Evolutionary conservation across 1,284 basidiomycete genomes (phyloP), one percentile per base, ranked within the genome.

Genomic region (Entoloma clypeatum): DNA sequence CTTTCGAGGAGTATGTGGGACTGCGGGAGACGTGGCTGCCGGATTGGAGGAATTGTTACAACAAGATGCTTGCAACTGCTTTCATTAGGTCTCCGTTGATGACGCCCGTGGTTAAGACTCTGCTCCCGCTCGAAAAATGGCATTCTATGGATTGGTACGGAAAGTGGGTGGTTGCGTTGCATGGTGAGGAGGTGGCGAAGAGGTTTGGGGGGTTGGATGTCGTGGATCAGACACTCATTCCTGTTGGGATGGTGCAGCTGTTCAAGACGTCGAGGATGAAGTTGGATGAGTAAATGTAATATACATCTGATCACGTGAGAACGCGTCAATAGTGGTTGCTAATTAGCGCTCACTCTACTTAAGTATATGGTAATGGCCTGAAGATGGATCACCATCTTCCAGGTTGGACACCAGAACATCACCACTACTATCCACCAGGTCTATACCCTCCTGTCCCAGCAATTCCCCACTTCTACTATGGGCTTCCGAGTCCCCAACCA

Each of bases 181-280:
- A 71, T 51, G 66, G 68, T n/a, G 61, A 65, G 25, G 66, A 67
- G 27, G 51, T 71, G n/a, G 53, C 68, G 17, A 59, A 61, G 39
- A 63, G 62, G 39, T 71, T 69, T 49, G 70, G 70, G 2, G 55
- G 60, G n/a, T 47, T 69, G 36, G 63, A 69, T 26, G 55, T 62
- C 8, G 69, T 72, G 13, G 67, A 71, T 45, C 53, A 63, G 14
- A 59, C 55, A 13, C 51, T 70, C 49, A 69, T 73, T 39, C 69
- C 68, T 27, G 59, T 68, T 13, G 68, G 66, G 11, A 61, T 72
- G 59, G 64, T 71, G 5, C 58, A 67, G 36, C 54, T 68, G 27
- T 69, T 67, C 53, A 65, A 57, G 48, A 55, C 53, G 4, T 65
- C 66, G 19, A 61, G 62, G 47, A 65, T 68, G 49, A 66, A 63